Base-by-base conservation (phyloP, 441 rosid species). In the Aquilaria agallochum region DNA sequence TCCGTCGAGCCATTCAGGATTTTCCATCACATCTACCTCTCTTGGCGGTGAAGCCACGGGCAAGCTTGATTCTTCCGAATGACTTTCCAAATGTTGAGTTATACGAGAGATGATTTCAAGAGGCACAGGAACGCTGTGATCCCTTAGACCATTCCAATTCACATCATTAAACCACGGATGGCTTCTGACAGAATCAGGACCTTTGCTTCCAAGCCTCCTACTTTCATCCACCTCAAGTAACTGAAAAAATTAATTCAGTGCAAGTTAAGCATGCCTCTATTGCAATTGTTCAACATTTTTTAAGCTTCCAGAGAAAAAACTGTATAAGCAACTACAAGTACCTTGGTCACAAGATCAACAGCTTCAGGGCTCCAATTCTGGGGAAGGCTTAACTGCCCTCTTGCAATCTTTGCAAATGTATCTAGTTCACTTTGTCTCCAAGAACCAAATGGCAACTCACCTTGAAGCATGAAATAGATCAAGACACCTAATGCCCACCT, bases 401-500 rank as follows among this genome's bases (percentile, higher is more conserved):
- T 89, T 0, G 92, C 95, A 66, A 89, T 86, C 79, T 88, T 89
- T 42, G 91, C 85, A 67, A 75, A 80, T 8, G 84, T 83, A 66
- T 88, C 96, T 54, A 78, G 80, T 77, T 95, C 98, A 55, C 82
- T 80, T 64, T 83, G 89, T 80, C 99, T 82, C 96, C 96, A 88
- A 8, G 92, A 86, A 36, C 96, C 96, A 44, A 95, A 95, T 50
- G 97, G 92, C 96, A 80, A 82, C 81, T 91, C 96, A 36, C 92
- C 87, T 65, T 75, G 80, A 55, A 87, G 77, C 90, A 84, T 87
- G 82, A 79, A 89, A 75, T 83, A 87, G 69, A 90, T 79, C 72
- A 87, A 78, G 55, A 91, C 90, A 68, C 97, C 98, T 61, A 89
- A 70, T 49, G 99, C 94, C 97, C 99, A 91, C 97, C 97, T 87